Conservation (phyloP, 805 yeast species). For the Starmerella riodocensis region DNA sequence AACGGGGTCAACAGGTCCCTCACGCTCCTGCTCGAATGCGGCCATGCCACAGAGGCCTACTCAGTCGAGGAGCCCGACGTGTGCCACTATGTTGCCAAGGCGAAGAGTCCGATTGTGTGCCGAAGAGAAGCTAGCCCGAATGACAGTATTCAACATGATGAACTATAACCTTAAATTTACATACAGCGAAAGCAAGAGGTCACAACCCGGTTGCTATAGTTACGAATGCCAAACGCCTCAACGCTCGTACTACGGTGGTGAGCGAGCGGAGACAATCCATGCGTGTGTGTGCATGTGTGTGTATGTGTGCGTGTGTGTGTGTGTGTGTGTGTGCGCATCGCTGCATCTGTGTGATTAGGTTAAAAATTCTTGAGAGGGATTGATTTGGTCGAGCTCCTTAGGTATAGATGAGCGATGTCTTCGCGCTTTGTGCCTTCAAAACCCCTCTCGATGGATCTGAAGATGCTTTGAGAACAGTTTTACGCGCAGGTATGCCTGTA, state of each 20-base stretch:
- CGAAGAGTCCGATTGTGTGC: conserved; percentile 21
- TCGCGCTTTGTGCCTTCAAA: conserved; percentile 15
- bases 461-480: conserved; percentile 16
- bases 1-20: conserved; percentile 81
- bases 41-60: conserved; percentile 40
- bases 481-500: conserved; percentile 23
- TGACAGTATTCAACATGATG: conserved; percentile 10
- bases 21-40: conserved; percentile 52
- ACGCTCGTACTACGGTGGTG: too few relatives aligned
- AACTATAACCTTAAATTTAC: conserved; percentile 6
- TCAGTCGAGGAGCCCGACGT: conserved; percentile 77
- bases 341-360: neutral
- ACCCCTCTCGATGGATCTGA: conserved; percentile 17
- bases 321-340: too few relatives aligned
- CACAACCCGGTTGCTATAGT: too few relatives aligned
- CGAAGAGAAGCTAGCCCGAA: neutral
- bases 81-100: conserved; percentile 53
- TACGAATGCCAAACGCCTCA: too few relatives aligned
- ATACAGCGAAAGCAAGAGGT: too few relatives aligned
- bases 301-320: too few relatives aligned
- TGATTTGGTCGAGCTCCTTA: too few relatives aligned
- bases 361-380: too few relatives aligned
- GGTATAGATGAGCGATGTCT: conserved; percentile 7
- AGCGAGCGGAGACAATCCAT: too few relatives aligned
- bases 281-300: too few relatives aligned